Conservation (phyloP, 2,329 filamentous ascomycete genomes). For the Epichloe festucae region DNA sequence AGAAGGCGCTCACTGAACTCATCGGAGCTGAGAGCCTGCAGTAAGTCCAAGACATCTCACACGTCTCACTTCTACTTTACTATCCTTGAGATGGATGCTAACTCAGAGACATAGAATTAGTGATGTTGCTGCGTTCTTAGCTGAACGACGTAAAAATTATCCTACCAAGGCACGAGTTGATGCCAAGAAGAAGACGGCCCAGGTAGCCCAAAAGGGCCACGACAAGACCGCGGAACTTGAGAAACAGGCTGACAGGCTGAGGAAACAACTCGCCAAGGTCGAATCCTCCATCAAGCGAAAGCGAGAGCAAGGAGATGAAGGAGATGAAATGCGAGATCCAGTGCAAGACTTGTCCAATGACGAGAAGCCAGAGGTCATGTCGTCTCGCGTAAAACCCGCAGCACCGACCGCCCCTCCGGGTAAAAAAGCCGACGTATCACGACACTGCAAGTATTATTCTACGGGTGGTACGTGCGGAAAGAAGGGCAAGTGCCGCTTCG, state of each 20-base stretch:
- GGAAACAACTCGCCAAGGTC: constrained; percentile 54
- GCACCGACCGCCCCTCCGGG: constrained; percentile 29
- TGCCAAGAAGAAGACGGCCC: constrained; percentile 47
- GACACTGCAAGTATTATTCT: constrained; percentile 59
- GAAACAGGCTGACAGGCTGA: constrained; percentile 48
- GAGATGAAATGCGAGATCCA: constrained; percentile 49
- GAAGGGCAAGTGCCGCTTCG: constrained; percentile 64
- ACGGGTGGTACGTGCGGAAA: constrained; percentile 57
- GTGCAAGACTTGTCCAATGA: constrained; percentile 41
- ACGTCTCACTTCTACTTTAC: neutral
- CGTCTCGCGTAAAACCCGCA: constrained; percentile 29
- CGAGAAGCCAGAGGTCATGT: constrained; percentile 44
- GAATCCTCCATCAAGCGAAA: constrained; percentile 58
- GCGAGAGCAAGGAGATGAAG: constrained; percentile 53
- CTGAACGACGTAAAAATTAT: constrained; percentile 65
- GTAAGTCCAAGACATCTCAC: constrained; percentile 25
- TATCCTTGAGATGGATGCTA: neutral
- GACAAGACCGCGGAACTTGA: constrained; percentile 50
- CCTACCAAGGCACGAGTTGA: constrained; percentile 63
- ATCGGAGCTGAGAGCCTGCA: constrained; percentile 42
- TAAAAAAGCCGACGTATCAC: constrained; percentile 47
- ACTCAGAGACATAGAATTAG: constrained; percentile 31
- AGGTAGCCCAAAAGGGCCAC: constrained; percentile 31
- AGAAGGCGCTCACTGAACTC: constrained; percentile 48
- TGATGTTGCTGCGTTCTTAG: constrained; percentile 69